Evolutionary conservation across 2,329 filamentous ascomycete species (phyloP).

Genomic region (Hypoxylon rubiginosum): DNA sequence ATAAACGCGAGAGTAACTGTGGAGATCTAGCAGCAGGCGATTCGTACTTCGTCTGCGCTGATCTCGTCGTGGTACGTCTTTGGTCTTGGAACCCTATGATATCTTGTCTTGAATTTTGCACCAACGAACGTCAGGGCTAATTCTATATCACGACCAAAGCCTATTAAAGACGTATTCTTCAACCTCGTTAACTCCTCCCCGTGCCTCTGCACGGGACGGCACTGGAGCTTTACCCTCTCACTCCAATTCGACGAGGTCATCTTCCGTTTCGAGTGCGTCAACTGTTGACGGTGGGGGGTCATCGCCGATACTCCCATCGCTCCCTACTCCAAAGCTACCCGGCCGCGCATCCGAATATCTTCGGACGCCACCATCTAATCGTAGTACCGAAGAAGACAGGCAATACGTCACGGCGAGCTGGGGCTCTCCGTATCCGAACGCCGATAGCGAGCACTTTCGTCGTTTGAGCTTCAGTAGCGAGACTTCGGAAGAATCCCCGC

Average conservation of each 20-base stretch:
- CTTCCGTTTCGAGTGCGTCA: conserved; percentile 72
- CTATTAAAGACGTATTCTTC: conserved; percentile 69
- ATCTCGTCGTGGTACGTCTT: conserved; percentile 59
- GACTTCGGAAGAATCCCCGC: conserved; percentile 70
- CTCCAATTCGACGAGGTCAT: conserved; percentile 62
- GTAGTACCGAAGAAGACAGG: conserved; percentile 53
- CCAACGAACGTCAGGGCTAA: conserved; percentile 30
- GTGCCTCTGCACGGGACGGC: conserved; percentile 73
- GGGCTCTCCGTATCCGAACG: conserved; percentile 88
- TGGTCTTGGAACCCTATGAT: conserved; percentile 13
- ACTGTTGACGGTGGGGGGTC: conserved; percentile 68
- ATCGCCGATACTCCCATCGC: conserved; percentile 69
- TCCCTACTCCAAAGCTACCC: conserved; percentile 70
- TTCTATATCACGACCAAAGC: conserved; percentile 47
- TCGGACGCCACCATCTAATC: conserved; percentile 58
- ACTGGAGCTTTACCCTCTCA: conserved; percentile 55
- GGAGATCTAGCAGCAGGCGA: conserved; percentile 73
- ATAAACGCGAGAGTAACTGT: conserved; percentile 38
- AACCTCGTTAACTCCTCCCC: conserved; percentile 67
- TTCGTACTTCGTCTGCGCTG: conserved; percentile 71
- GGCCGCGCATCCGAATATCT: conserved; percentile 68
- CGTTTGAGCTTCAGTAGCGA: conserved; percentile 69
- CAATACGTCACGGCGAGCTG: conserved; percentile 81
- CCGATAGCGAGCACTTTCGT: conserved; percentile 66
- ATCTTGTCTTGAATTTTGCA: conserved; percentile 27